These are phyloP conservation scores for Coemansia sp. DNA, from an alignment of 192 early-diverging fungal species.

Conservation along the genomic window DNA sequence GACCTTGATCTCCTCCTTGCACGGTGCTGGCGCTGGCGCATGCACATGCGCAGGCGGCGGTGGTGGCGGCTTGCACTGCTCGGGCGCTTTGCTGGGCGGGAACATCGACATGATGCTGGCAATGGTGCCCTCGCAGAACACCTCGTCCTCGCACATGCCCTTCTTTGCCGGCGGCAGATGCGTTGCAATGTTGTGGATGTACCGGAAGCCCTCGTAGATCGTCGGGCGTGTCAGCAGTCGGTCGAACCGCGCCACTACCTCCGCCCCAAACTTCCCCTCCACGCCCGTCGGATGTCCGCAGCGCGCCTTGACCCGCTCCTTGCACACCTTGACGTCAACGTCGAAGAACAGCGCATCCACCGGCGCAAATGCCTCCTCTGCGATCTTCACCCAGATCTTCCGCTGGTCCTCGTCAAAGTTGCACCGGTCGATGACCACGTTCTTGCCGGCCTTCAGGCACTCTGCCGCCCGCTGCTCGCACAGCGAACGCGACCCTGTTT, in stretches of 20 bases:
- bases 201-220: conserved; percentile 56
- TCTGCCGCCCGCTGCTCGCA: conserved; percentile 62
- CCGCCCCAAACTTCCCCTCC: conserved; percentile 60
- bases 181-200: conserved; percentile 53
- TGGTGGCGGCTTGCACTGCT: conserved; percentile 31
- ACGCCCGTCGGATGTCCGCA: conserved; percentile 72
- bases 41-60: neutral
- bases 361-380: conserved; percentile 56
- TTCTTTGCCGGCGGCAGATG: conserved; percentile 52
- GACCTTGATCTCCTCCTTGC: conserved; percentile 52
- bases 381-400: conserved; percentile 69
- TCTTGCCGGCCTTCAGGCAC: conserved; percentile 57
- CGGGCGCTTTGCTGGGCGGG: conserved; percentile 49
- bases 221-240: conserved; percentile 48
- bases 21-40: conserved; percentile 7
- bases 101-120: conserved; percentile 51
- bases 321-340: conserved; percentile 60
- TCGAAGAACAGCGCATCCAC: conserved; percentile 74
- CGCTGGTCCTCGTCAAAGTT: conserved; percentile 78
- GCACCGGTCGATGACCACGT: conserved; percentile 74
- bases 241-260: conserved; percentile 65
- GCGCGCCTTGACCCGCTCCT: conserved; percentile 63
- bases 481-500: conserved; percentile 62
- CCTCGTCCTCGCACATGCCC: conserved; percentile 51
- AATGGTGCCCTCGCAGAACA: conserved; percentile 48